phyloP scores from a whole-genome alignment of 2,329 filamentous ascomycete species.

The Aspergillus brasiliensis region DNA sequence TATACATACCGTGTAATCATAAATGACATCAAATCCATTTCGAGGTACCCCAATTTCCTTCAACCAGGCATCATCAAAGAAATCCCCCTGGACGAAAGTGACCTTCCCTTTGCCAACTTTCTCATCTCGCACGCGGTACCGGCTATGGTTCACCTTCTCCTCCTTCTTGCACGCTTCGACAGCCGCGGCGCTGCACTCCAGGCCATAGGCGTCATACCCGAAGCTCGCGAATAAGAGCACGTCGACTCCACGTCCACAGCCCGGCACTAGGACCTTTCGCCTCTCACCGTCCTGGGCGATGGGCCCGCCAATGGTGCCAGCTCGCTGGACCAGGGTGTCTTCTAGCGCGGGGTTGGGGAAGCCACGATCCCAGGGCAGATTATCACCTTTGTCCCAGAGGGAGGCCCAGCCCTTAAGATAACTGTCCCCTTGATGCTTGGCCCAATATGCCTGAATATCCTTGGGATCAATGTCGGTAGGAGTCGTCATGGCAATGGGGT shows the following conservation, averaged over 20 bases:
- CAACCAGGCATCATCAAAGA: constrained; percentile 48
- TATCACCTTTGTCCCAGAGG: constrained; percentile 56
- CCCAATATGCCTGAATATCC: constrained; percentile 45
- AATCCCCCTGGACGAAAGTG: constrained; percentile 47
- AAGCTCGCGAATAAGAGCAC: constrained; percentile 72
- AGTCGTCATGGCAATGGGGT: too few relatives aligned
- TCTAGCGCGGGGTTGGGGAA: constrained; percentile 61
- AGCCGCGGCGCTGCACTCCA: constrained; percentile 65
- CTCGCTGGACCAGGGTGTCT: constrained; percentile 51
- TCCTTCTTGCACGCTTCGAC: constrained; percentile 42
- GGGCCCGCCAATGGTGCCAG: constrained; percentile 40
- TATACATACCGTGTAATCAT: constrained; percentile 61
- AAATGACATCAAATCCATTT: constrained; percentile 53
- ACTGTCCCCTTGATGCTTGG: constrained; percentile 31
- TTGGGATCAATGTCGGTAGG: constrained; percentile 1
- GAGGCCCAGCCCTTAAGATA: constrained; percentile 56
- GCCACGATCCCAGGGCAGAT: constrained; percentile 63
- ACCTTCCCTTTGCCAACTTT: constrained; percentile 39
- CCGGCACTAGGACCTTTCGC: constrained; percentile 71
- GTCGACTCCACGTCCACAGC: constrained; percentile 81
- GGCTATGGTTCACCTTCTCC: background rate
- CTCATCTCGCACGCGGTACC: constrained; percentile 39
- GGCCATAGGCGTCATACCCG: constrained; percentile 75
- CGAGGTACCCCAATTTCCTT: constrained; percentile 35
- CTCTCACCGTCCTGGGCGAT: constrained; percentile 30